Evolutionary conservation across 192 early-diverging fungal species (phyloP).

Genomic region (Chytriomyces sp.): DNA sequence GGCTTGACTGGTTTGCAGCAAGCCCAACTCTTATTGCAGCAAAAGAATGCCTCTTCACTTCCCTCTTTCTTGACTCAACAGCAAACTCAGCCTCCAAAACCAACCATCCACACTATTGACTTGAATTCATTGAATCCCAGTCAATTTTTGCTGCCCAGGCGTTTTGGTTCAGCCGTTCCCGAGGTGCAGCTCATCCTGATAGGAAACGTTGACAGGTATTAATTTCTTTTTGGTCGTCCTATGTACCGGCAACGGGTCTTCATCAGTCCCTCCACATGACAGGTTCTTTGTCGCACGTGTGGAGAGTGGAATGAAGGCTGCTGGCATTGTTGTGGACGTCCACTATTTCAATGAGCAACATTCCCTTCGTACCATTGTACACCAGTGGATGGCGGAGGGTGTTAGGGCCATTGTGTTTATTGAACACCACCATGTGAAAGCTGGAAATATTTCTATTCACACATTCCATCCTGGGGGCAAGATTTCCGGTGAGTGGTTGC

Average conservation of each 20-base stretch:
- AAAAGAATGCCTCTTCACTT: background rate
- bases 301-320: slow-evolving; percentile 32
- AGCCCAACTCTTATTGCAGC: slow-evolving; percentile 28
- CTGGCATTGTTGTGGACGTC: slow-evolving; percentile 34
- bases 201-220: slow-evolving; percentile 36
- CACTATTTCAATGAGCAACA: slow-evolving; percentile 35
- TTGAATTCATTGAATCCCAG: slow-evolving; percentile 19
- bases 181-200: slow-evolving; percentile 48
- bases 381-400: slow-evolving; percentile 51
- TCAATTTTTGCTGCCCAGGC: slow-evolving; percentile 42
- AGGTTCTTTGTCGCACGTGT: slow-evolving; percentile 34
- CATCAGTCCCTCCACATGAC: background rate
- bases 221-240: slow-evolving; percentile 1
- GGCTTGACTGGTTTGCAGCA: slow-evolving; percentile 26
- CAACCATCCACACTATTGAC: slow-evolving; percentile 29
- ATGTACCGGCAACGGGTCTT: background rate
- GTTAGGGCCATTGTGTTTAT: slow-evolving; percentile 49
- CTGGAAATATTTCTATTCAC: slow-evolving; percentile 41
- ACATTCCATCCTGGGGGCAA: slow-evolving; percentile 39
- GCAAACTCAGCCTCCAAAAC: slow-evolving; percentile 13
- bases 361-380: slow-evolving; percentile 35
- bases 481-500: slow-evolving; percentile 37
- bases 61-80: slow-evolving; percentile 15
- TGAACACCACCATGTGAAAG: slow-evolving; percentile 40
- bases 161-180: slow-evolving; percentile 45